Base-by-base conservation (phyloP, 768 basidiomycete species). In the Amanita thiersii region DNA sequence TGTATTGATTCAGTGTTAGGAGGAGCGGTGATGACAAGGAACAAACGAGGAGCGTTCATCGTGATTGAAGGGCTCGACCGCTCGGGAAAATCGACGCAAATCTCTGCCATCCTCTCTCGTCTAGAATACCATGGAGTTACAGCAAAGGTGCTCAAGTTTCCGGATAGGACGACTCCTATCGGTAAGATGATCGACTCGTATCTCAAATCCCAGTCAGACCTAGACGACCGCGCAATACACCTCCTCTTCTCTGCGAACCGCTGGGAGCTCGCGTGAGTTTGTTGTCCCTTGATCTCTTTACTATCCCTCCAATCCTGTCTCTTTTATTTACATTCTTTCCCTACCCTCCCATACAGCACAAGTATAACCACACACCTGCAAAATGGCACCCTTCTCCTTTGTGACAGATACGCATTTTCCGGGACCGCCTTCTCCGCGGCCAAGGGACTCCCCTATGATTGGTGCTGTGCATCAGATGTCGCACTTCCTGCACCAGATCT, bases 371-470 rank as follows among this genome's bases (percentile, higher is more conserved):
- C 76, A 43, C 52, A 61, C 4, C 63, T 75, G 17, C 58, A 58
- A 0, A 54, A 65, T 0, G 90, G 91, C 0, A 84, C 77, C 3
- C 74, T 77, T 0, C 66, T 99, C 54, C 62, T 99, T 33, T 90
- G 87, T 53, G 94, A 98, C 58, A 75, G 96, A 31, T 99, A 98
- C 57, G 88, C 92, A 1, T 98, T 97, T 62, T 98, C 93, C 2
- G 94, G 94, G 0, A 82, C 92, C 49, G 92, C 90, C 1, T 98
- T 97, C 58, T 83, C 82, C 10, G 71, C 74, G 1, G 68, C 80
- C 12, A 82, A 84, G 50, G 47, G 69, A 8, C 72, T 94, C 37
- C 66, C 82, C 0, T 84, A 81, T 50, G 70, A 75, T 11, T 99
- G 89, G 87, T 94, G 92, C 57, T 72, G 77, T 37, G 66, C 79